Base-by-base conservation (phyloP, 2,329 filamentous ascomycete species). In the Diaporthe citriasiana region DNA sequence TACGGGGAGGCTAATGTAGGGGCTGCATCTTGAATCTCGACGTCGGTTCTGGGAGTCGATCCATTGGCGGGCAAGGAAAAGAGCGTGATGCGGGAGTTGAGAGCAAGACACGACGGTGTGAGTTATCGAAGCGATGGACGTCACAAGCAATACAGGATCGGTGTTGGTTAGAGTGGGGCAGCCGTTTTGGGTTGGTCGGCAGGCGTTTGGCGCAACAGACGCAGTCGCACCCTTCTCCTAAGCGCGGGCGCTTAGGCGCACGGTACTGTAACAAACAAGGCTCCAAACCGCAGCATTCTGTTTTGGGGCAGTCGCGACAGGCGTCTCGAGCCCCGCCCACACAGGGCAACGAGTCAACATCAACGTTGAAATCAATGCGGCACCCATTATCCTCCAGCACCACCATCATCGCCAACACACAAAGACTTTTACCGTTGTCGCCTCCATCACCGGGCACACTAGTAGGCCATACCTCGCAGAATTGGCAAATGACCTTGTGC, bases 261-360 rank as follows among this genome's bases (percentile, higher is more conserved):
- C 22, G 59, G 13, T 42, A 27, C 57, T n/a, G n/a, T n/a, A n/a
- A 19, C n/a, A 42, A 35, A 38, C 30, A 22, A 30, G 4, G 50
- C 50, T 15, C 50, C 25, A 30, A 30, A 13, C n/a, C n/a, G n/a
- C n/a, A n/a, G n/a, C n/a, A n/a, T n/a, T n/a, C n/a, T n/a, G n/a
- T n/a, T n/a, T 25, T 13, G 12, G 25, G 25, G 13, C n/a, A 51
- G 45, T 53, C 33, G 65, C 47, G 30, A 57, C 45, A 12, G 35
- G 38, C 45, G 13, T 35, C 15, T 47, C 53, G 47, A 27, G 59
- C 42, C 35, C 42, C 55, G 35, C 35, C 42, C 55, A 47, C 69
- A 71, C 33, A n/a, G 69, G 22, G 42, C 69, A 51, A 38, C 30
- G 22, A 70, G 33, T 57, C 68, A 45, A 70, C 68, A 70, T 55